Evolutionary conservation across 208 protist species (phyloP), one percentile per base, ranked within the genome.

Genomic region (Trypanosoma cruzi): DNA sequence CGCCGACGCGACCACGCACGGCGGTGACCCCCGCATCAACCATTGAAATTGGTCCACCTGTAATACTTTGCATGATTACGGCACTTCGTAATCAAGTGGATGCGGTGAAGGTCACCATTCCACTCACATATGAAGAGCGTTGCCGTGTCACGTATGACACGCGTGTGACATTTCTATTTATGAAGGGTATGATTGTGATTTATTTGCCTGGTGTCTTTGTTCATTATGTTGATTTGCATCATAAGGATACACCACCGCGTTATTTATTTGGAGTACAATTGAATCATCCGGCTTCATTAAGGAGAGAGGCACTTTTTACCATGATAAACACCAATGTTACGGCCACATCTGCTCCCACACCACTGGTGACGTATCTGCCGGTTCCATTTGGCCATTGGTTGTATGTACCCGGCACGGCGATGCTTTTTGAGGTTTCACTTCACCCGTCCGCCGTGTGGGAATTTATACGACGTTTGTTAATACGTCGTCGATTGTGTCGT

Each of bases 211-310:
- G 61, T 37, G 58, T 65, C 22, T 65, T 5, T 53, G 50, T 75
- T 11, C 70, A 75, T 37, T 75, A 68, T 31, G 34, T 75, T 37
- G 70, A 75, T 62, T 18, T 75, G 5, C 60, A 68, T 54, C 70
- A 75, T 37, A 70, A 63, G 42, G 70, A 75, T 50, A 6, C 36
- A 1, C 50, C 59, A 22, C 70, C 70, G 36, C 70, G 42, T 16
- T 69, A 75, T 62, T 50, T 75, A 26, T 75, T 75, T 62, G 70
- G 61, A 28, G 60, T 68, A 11, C 68, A 53, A 24, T 46, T 73
- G 10, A 26, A 13, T 46, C 60, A 53, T 20, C 60, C 60, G 3
- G 48, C 24, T 10, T 31, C 24, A 10, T 22, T 18, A 63, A 29
- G 42, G 34, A 36, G 3, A 36, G 18, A 18, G 34, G 34, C 6